A percentile compares a stretch with the other conserved stretches of the same genome.
Evolutionary conservation across 2,329 filamentous ascomycete genomes (phyloP).

Genomic region (Penicillium hesseltinei): DNA sequence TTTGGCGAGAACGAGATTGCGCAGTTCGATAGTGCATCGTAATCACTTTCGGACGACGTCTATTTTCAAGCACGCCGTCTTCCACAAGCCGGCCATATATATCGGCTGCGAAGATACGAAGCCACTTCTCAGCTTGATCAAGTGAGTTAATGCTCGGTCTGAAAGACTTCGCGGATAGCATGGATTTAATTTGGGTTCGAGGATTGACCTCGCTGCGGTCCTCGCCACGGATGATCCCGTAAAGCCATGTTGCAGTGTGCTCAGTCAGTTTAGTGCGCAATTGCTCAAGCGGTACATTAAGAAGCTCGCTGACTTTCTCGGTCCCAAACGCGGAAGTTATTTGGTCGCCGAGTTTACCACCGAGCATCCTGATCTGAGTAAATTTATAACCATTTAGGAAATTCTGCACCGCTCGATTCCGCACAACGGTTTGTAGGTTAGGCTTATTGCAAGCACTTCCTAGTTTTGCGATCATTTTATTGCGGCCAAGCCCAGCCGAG

Average conservation of each 20-base stretch:
- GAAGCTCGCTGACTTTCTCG: constrained; percentile 72
- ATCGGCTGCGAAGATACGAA: constrained; percentile 87
- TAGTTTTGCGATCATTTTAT: constrained; percentile 94
- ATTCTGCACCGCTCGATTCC: constrained; percentile 73
- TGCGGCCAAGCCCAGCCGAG: constrained; percentile 81
- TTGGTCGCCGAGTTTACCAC: constrained; percentile 89
- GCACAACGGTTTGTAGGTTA: constrained; percentile 89
- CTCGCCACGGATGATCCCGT: constrained; percentile 79
- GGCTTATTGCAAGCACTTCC: constrained; percentile 91
- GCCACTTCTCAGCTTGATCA: constrained; percentile 79
- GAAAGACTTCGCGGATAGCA: constrained; percentile 96
- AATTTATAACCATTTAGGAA: constrained; percentile 88
- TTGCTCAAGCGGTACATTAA: constrained; percentile 69
- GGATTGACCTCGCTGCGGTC: constrained; percentile 87
- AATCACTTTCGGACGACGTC: constrained; percentile 78
- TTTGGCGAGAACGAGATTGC: constrained; percentile 72
- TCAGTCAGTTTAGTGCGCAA: constrained; percentile 76
- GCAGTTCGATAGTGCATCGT: constrained; percentile 76
- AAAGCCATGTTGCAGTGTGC: constrained; percentile 81
- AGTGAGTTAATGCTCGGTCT: constrained; percentile 73
- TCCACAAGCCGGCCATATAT: constrained; percentile 87
- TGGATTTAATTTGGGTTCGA: constrained; percentile 90
- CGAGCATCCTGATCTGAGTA: constrained; percentile 91
- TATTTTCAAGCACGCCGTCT: constrained; percentile 85
- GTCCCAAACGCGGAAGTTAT: constrained; percentile 78